Percentiles rank a stretch among this genome's conserved stretches.
phyloP scores from a whole-genome alignment of 208 protist species.

The Acanthamoeba culbertsoni region DNA sequence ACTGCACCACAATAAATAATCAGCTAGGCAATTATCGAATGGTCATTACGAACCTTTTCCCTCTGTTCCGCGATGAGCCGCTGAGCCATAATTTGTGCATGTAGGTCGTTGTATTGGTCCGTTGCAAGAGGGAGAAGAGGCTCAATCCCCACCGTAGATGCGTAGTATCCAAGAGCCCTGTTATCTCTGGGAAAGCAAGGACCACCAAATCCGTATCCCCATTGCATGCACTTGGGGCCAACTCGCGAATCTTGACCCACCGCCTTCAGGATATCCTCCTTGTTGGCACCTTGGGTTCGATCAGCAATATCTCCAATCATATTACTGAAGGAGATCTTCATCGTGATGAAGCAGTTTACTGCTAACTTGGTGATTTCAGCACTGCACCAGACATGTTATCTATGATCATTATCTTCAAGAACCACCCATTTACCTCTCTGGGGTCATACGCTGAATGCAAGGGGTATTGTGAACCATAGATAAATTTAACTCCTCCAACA shows the following conservation, averaged over 20 bases:
- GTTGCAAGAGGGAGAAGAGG: conserved; percentile 76
- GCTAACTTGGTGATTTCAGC: conserved; percentile 78
- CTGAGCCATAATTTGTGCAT: conserved; percentile 70
- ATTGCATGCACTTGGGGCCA: conserved; percentile 79
- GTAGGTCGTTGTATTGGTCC: conserved; percentile 75
- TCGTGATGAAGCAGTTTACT: conserved; percentile 83
- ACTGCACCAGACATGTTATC: not conserved
- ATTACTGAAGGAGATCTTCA: conserved; percentile 80
- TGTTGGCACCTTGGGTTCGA: conserved; percentile 74
- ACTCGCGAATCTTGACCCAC: conserved; percentile 80
- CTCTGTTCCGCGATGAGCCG: conserved; percentile 63
- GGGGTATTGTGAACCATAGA: conserved; percentile 65
- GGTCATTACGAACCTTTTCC: not conserved
- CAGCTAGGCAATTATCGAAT: not conserved
- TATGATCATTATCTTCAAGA: not conserved
- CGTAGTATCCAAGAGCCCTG: conserved; percentile 72
- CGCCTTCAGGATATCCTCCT: conserved; percentile 77
- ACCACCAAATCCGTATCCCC: conserved; percentile 80
- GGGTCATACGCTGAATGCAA: conserved; percentile 50
- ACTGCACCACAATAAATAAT: not conserved
- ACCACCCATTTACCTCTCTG: conserved; percentile 2
- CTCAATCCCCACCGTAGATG: conserved; percentile 63
- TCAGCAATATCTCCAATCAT: conserved; percentile 81
- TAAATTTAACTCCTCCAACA: conserved; percentile 69
- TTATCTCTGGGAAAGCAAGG: conserved; percentile 83